Evolutionary conservation across 208 protist genomes (phyloP).

Genomic region (Crithidia fasciculata): DNA sequence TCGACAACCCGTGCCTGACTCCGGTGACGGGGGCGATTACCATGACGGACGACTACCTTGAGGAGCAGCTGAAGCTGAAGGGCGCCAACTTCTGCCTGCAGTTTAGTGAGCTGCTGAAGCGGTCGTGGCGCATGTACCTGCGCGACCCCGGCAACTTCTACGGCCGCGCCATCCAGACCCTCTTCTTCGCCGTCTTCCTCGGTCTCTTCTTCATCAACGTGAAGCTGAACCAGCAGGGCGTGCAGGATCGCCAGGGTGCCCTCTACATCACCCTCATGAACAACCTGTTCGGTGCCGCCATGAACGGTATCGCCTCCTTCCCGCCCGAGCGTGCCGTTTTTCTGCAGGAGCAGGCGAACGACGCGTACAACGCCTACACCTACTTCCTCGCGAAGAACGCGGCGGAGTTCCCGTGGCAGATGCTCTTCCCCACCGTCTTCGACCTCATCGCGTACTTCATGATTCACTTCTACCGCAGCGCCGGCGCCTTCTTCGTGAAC

Average conservation of each 20-base stretch:
- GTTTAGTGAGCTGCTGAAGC: constrained; percentile 64
- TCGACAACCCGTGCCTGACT: constrained; percentile 58
- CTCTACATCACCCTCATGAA: constrained; percentile 84
- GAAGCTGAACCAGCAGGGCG: constrained; percentile 68
- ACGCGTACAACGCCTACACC: constrained; percentile 79
- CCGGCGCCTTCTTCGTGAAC: constrained; percentile 70
- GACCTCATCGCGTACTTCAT: constrained; percentile 85
- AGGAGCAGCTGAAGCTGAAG: constrained; percentile 69
- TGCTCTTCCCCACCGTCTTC: constrained; percentile 82
- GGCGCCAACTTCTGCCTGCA: constrained; percentile 59
- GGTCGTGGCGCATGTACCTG: constrained; percentile 77
- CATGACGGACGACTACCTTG: constrained; percentile 54
- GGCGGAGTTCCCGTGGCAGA: constrained; percentile 79
- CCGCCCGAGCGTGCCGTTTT: constrained; percentile 86
- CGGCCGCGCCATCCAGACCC: constrained; percentile 65
- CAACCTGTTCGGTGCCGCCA: constrained; percentile 69
- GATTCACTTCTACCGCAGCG: constrained; percentile 69
- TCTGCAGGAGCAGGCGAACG: constrained; percentile 81
- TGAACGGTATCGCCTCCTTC: constrained; percentile 75
- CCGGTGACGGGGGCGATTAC: constrained; percentile 61
- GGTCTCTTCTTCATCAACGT: constrained; percentile 87
- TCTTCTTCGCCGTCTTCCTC: constrained; percentile 80
- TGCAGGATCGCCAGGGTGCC: constrained; percentile 80
- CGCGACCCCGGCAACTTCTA: constrained; percentile 72
- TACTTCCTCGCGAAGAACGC: constrained; percentile 82